Conservation (phyloP, 345 rosid species). For the Moricandia arvensis region DNA sequence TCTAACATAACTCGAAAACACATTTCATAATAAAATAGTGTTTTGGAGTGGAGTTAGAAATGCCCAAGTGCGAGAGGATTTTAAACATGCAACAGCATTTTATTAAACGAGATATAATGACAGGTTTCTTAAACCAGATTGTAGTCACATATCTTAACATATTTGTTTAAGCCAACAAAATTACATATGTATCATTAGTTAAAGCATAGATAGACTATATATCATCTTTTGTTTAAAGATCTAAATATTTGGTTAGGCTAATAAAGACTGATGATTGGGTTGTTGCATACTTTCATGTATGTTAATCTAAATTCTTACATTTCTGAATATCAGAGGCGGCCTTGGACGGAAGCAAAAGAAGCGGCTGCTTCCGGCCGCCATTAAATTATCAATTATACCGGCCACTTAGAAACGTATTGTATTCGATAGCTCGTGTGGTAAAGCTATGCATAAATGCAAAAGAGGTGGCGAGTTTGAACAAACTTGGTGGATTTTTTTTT, state of each 20-base stretch:
- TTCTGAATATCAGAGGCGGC: too few species aligned
- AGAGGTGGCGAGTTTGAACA: too few species aligned
- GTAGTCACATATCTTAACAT: neutral
- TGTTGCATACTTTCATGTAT: neutral
- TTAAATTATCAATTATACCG: too few species aligned
- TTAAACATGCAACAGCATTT: slow-evolving; percentile 15
- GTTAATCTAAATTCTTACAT: neutral
- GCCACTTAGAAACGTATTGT: too few species aligned
- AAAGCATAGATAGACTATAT: neutral
- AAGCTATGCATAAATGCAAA: too few species aligned
- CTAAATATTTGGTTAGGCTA: neutral
- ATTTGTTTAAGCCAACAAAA: neutral
- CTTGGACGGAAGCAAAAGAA: too few species aligned
- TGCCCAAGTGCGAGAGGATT: slow-evolving; percentile 27
- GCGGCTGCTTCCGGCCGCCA: too few species aligned
- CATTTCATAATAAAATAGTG: too few species aligned
- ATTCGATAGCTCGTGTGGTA: too few species aligned
- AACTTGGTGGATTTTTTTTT: too few species aligned
- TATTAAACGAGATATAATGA: slow-evolving; percentile 13
- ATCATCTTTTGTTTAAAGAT: neutral
- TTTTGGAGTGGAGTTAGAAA: too few species aligned
- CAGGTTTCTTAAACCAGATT: neutral
- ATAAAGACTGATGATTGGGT: neutral
- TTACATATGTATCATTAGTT: neutral
- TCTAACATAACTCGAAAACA: too few species aligned